These are phyloP conservation scores for Linum tenue DNA, from an alignment of 345 rosid genomes.

Conservation along the genomic window DNA sequence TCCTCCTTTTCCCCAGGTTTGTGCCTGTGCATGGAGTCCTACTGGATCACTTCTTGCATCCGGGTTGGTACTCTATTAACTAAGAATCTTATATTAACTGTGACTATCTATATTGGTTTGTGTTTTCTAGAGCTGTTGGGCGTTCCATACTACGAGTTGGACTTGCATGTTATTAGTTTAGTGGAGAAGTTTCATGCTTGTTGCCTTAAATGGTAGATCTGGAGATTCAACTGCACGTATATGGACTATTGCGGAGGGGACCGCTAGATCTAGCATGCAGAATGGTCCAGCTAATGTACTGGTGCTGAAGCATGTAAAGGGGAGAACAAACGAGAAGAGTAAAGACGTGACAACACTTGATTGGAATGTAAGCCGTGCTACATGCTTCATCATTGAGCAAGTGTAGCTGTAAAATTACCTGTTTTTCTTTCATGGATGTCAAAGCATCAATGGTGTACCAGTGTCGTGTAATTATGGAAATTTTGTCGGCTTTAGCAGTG, in stretches of 20 bases:
- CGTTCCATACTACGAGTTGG: background rate
- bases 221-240: conserved; percentile 99
- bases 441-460: background rate
- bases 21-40: conserved; percentile 99
- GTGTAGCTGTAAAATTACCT: background rate
- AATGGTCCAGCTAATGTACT: conserved; percentile 46
- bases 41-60: conserved; percentile 98
- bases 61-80: conserved; percentile 47
- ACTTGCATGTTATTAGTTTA: background rate
- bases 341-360: conserved; percentile 98
- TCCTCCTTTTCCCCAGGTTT: conserved; percentile 46
- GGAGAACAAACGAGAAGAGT: conserved; percentile 92
- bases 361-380: conserved; percentile 80
- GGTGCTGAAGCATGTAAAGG: conserved; percentile 89
- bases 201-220: conserved; percentile 40
- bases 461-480: background rate
- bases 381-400: background rate
- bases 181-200: background rate
- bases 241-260: conserved; percentile 73
- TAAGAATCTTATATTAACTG: conserved; percentile 7
- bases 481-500: background rate
- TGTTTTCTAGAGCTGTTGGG: background rate
- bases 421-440: background rate
- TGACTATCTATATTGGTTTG: background rate
- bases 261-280: conserved; percentile 38